Conservation (phyloP, 768 basidiomycete species). For the Pisolithus microcarpus region DNA sequence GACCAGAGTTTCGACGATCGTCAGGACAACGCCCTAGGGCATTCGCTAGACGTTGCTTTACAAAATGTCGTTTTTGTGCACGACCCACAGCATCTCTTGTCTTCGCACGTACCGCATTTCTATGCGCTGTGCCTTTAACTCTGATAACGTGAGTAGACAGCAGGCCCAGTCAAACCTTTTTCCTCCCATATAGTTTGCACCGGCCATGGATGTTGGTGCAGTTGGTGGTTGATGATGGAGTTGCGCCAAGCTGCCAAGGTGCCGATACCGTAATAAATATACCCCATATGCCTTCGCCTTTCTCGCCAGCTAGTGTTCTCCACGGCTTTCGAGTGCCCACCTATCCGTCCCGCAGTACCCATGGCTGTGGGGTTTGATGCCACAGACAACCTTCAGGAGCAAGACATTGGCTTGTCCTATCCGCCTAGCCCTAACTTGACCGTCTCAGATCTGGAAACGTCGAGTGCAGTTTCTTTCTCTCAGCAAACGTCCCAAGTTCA, state of each 20-base stretch:
- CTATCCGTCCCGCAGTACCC: neutral
- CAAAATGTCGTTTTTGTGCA: constrained; percentile 54
- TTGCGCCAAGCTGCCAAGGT: no score
- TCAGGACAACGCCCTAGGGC: constrained; percentile 27
- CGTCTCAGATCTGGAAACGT: constrained; percentile 19
- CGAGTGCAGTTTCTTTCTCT: constrained; percentile 10
- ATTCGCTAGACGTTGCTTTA: constrained; percentile 48
- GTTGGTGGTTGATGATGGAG: neutral
- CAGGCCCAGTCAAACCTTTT: constrained; percentile 40
- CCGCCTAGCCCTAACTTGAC: constrained; percentile 18
- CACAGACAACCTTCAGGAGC: constrained; percentile 18
- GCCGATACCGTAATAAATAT: no score
- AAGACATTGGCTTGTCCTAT: constrained; percentile 23
- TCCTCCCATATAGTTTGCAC: constrained; percentile 75
- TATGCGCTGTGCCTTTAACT: constrained; percentile 17
- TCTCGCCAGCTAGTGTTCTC: neutral
- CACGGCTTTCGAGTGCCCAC: no score
- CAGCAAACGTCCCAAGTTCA: constrained; percentile 11
- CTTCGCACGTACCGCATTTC: constrained; percentile 53
- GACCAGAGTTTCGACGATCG: constrained; percentile 1
- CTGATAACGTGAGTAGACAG: neutral
- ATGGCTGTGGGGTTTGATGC: constrained; percentile 2
- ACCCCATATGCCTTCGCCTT: no score
- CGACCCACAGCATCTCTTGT: constrained; percentile 49
- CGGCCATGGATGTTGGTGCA: constrained; percentile 35